Evolutionary conservation across 139 green algal genomes (phyloP), one percentile per base, ranked within the genome.

Genomic region (Monoraphidium neglectum): DNA sequence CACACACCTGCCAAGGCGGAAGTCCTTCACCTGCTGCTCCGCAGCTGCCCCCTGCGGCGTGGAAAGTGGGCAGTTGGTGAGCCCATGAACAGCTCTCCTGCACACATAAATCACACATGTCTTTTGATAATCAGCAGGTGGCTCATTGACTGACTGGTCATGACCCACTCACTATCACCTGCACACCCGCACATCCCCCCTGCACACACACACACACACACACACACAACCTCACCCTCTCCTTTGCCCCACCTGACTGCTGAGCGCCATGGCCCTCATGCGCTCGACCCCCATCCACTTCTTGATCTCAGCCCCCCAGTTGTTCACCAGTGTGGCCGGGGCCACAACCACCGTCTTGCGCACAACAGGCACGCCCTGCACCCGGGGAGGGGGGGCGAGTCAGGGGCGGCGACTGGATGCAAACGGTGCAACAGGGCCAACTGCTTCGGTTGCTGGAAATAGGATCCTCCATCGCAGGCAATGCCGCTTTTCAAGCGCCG

Each of bases 201-300:
- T n/a, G n/a, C n/a, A n/a, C n/a, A n/a, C n/a, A n/a, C n/a, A n/a
- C n/a, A n/a, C n/a, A n/a, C n/a, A n/a, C n/a, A n/a, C n/a, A n/a
- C n/a, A n/a, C n/a, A n/a, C n/a, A n/a, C n/a, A n/a, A 88, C 84
- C 30, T 32, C 4, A 33, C 46, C 37, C 35, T 28, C 53, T 28
- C 24, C 53, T 1, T 61, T 24, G 1, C 24, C 26, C 1, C 1
- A 1, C 23, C 53, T 61, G 53, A 61, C 43, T 51, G 43, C 43
- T 51, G 43, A 80, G 56, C 53, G 53, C 32, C 8, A 80, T 80
- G 65, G 81, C 81, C 35, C 82, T 72, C 72, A 95, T 69, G 0
- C 93, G 83, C 84, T 94, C 89, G 2, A 67, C 46, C 47, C 92
- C 92, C 53, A 97, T 87, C 94, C 94, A 98, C 75, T 97, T 96